Evolutionary conservation across 768 basidiomycete genomes (phyloP).

Genomic region (Boletus vinaceobasis): DNA sequence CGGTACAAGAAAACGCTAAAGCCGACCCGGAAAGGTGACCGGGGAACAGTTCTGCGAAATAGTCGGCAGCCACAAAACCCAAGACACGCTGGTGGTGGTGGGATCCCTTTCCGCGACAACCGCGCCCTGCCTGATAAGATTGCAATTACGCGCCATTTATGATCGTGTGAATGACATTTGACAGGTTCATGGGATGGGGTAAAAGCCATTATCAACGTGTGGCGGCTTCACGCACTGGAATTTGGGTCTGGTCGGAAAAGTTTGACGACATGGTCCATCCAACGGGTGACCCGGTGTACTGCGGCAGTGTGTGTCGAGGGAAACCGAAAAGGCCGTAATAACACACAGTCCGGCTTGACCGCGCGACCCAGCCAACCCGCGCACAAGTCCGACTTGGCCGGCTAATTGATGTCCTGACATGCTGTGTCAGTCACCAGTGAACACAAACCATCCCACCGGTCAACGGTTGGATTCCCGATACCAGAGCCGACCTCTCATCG

Average conservation of each 20-base stretch:
- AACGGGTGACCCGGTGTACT: not conserved
- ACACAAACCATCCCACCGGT: not conserved
- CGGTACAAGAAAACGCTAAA: too few relatives aligned
- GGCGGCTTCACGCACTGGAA: not conserved
- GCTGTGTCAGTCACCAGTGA: not conserved
- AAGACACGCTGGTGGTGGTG: too few relatives aligned
- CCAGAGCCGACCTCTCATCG: not conserved
- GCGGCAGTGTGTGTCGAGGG: not conserved
- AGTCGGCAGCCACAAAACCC: too few relatives aligned
- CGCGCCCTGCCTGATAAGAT: too few relatives aligned
- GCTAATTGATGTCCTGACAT: not conserved
- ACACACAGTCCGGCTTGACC: not conserved
- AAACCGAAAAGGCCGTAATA: not conserved
- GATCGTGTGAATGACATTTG: too few relatives aligned
- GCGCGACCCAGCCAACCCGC: not conserved
- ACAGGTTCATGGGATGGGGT: not conserved
- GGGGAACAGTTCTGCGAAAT: too few relatives aligned
- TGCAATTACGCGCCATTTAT: too few relatives aligned
- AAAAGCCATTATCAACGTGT: too few relatives aligned
- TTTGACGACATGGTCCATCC: not conserved
- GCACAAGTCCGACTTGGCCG: conserved; percentile 6
- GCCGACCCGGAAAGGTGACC: too few relatives aligned
- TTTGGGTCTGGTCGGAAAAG: not conserved
- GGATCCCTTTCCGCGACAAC: too few relatives aligned
- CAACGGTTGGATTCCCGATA: not conserved